Conservation (phyloP, 768 basidiomycete species). For the Crassisporium funariophilum region DNA sequence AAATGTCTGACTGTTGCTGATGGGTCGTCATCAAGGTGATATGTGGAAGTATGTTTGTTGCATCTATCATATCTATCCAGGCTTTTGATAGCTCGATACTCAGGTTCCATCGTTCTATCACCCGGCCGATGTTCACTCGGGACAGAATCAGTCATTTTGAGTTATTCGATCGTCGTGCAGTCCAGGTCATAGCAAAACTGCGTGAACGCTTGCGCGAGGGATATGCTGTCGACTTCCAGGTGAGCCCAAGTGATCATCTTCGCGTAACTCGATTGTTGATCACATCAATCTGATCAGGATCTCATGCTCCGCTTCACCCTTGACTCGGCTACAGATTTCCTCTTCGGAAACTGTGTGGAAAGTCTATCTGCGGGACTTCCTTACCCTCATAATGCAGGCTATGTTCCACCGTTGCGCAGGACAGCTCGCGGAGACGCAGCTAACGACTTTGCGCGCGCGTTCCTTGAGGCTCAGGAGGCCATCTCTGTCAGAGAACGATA, state of each 20-base stretch:
- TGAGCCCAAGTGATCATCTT: slow-evolving; percentile 20
- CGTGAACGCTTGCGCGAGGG: slow-evolving; percentile 51
- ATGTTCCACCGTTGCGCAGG: slow-evolving; percentile 21
- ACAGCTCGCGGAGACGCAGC: slow-evolving; percentile 32
- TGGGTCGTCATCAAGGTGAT: slow-evolving; percentile 19
- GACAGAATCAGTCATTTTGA: slow-evolving; percentile 64
- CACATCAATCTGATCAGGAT: slow-evolving; percentile 36
- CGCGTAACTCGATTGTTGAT: background rate
- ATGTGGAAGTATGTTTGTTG: slow-evolving; percentile 40
- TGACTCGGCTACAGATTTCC: slow-evolving; percentile 66
- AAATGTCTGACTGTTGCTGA: background rate
- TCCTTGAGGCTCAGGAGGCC: slow-evolving; percentile 47
- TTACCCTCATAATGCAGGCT: slow-evolving; percentile 47
- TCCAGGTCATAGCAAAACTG: slow-evolving; percentile 42
- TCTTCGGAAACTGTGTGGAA: slow-evolving; percentile 62
- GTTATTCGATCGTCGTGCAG: slow-evolving; percentile 58
- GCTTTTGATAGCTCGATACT: background rate
- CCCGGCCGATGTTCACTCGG: slow-evolving; percentile 64
- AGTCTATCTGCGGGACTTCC: slow-evolving; percentile 53
- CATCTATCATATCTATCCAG: background rate
- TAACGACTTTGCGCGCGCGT: slow-evolving; percentile 49
- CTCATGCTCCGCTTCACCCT: slow-evolving; percentile 64
- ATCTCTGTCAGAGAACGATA: slow-evolving; percentile 44
- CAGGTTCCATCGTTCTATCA: slow-evolving; percentile 65
- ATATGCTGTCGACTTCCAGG: slow-evolving; percentile 61